Evolutionary conservation across 805 yeast species (phyloP), one percentile per base, ranked within the genome.

Genomic region (Ogataea methanolica): DNA sequence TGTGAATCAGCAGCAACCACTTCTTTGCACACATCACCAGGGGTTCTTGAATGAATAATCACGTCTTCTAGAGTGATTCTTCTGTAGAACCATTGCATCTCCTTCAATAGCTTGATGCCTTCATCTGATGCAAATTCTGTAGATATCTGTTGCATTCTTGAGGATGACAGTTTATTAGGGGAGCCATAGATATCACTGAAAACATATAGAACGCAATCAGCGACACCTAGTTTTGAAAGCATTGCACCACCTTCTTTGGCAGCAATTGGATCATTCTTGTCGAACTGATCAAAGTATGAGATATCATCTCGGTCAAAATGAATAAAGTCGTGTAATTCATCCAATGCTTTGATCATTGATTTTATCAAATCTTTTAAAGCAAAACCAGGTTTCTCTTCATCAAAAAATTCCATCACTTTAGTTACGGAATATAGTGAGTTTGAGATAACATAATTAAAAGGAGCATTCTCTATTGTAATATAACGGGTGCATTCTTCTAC

Each of bases 371-470:
- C 53, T 6, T 54, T 43, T n/a, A 68, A 42, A 6, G 75, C 83
- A 60, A 78, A 79, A 7, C 71, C 73, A 26, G 78, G 72, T 36
- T 73, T 69, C 39, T 78, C 79, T 40, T 78, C 81, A 56, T 81
- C 86, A 46, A 82, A 74, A 42, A 72, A 71, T 54, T 77, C 80
- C 39, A 83, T 66, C 1, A 81, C 74, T 22, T 79, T 80, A 33
- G 78, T 68, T 31, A 80, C 62, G 19, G 82, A 77, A 36, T 73
- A 69, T 52, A 80, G 63, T 0, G 82, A 78, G 49, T 74, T 75
- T 1, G 88, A 79, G 34, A 73, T 66, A 5, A 76, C 70, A 54
- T 74, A 81, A 56, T 85, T 90, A 60, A 72, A 83, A 0, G 92
- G 85, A 2, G 79, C 75, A 45, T 80, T 75, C 8, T 72, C 65